Evolutionary conservation across 768 basidiomycete species (phyloP).

Genomic region (Kwoniella heveanensis): DNA sequence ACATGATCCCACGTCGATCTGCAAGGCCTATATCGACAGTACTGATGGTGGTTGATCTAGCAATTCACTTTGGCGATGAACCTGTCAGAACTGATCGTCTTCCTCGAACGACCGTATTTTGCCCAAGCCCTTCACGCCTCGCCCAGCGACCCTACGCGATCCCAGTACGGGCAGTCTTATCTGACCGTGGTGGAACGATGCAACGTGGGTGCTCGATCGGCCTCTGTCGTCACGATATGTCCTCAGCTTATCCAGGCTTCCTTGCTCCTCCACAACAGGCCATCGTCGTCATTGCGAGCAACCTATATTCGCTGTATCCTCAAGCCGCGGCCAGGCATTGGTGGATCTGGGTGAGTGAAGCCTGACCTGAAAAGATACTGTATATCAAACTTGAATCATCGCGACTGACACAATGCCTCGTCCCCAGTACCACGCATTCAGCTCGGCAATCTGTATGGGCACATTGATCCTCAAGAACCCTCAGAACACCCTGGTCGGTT

Average conservation of each 20-base stretch:
- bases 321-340: constrained; percentile 5
- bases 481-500: constrained; percentile 15
- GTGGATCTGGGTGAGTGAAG: constrained; percentile 23
- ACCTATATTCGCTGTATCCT: neutral
- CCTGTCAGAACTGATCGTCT: constrained; percentile 24
- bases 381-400: no score
- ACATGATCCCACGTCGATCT: neutral
- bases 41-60: no score
- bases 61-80: constrained; percentile 29
- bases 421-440: constrained; percentile 39
- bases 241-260: neutral
- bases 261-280: no score
- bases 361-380: no score
- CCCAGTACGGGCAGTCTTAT: constrained; percentile 18
- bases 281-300: constrained; percentile 2
- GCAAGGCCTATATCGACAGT: neutral
- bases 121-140: constrained; percentile 23
- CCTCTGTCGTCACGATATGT: neutral
- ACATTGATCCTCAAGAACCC: constrained; percentile 28
- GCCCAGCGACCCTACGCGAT: constrained; percentile 19
- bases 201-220: constrained; percentile 26
- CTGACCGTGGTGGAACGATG: constrained; percentile 28
- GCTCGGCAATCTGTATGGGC: constrained; percentile 31
- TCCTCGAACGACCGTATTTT: constrained; percentile 32
- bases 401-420: no score